Evolutionary conservation across 2,329 filamentous ascomycete species (phyloP).

Genomic region (Teratosphaeria nubilosa): DNA sequence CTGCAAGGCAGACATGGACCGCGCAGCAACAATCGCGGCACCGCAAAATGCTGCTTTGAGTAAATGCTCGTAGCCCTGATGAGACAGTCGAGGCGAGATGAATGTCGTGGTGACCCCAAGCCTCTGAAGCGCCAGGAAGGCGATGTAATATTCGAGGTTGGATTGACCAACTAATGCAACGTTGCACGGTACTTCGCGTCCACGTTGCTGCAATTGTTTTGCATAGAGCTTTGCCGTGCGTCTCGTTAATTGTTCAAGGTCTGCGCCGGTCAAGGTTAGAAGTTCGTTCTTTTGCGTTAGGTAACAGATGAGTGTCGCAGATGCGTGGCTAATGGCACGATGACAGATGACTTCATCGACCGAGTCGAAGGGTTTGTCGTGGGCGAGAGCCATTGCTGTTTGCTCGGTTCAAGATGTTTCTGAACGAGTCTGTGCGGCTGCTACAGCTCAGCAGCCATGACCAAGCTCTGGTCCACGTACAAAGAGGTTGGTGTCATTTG

Average conservation of each 20-base stretch:
- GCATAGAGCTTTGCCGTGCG: not conserved
- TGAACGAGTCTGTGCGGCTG: not conserved
- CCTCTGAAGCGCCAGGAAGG: not conserved
- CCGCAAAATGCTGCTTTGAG: not conserved
- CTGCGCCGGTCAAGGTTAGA: not conserved
- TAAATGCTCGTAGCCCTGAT: not conserved
- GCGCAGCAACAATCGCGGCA: not conserved
- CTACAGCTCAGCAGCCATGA: not conserved
- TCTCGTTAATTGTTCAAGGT: not conserved
- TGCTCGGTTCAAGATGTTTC: not conserved
- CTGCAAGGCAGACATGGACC: not conserved
- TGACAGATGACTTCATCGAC: not conserved
- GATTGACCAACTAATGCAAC: not conserved
- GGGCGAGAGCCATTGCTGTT: not conserved
- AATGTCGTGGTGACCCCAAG: not conserved
- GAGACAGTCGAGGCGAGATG: not conserved
- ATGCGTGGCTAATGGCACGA: not conserved
- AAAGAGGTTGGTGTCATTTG: not conserved
- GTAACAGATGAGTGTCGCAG: not conserved
- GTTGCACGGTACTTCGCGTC: not conserved
- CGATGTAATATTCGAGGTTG: not conserved
- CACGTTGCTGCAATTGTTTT: not conserved
- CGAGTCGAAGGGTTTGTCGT: not conserved
- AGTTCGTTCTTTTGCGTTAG: not conserved
- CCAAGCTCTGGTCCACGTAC: not conserved